Evolutionary conservation across 2,329 filamentous ascomycete genomes (phyloP), one percentile per base, ranked within the genome.

Genomic region (Fusarium sp.): DNA sequence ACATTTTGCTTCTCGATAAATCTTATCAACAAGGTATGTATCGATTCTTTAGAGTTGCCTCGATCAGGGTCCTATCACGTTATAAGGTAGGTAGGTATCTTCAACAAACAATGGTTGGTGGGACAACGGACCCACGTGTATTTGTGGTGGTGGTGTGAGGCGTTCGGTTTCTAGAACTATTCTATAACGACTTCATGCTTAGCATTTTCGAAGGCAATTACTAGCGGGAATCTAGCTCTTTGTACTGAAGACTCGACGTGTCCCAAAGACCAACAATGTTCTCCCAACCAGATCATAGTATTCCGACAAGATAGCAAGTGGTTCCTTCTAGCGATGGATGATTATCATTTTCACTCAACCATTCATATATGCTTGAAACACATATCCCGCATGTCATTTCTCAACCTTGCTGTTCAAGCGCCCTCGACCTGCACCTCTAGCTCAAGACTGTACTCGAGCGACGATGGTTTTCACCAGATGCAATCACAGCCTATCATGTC

Each of bases 1-100:
- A 76, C 85, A 87, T 87, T 25, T 71, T 79, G 11, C 42, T 50
- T 35, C 11, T 25, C 37, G 41, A 33, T 42, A 42, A 29, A 45
- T 37, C 25, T n/a, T 49, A 53, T 39, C 41, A 23, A 25, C 10
- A 40, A 43, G 15, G 15, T 23, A n/a, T 18, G 15, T 23, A n/a
- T 18, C 31, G 50, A 45, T 21, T 40, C 13, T 39, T 23, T n/a
- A 46, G 21, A 68, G 42, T 36, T 33, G 40, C 47, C 29, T 27
- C 27, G 21, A 42, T n/a, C 18, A n/a, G 27, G 36, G 36, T 29
- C 25, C 35, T 40, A 23, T 49, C 33, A 50, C 20, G 36, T 21
- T 43, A 51, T 43, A 51, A 42, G n/a, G 33, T 6, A 35, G n/a
- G 33, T 6, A 35, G 15, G 15, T 27, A 43, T 43, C 18, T 31